These are phyloP conservation scores for Fonsecaea erecta DNA, from an alignment of 2,329 filamentous ascomycete genomes.

Conservation along the genomic window DNA sequence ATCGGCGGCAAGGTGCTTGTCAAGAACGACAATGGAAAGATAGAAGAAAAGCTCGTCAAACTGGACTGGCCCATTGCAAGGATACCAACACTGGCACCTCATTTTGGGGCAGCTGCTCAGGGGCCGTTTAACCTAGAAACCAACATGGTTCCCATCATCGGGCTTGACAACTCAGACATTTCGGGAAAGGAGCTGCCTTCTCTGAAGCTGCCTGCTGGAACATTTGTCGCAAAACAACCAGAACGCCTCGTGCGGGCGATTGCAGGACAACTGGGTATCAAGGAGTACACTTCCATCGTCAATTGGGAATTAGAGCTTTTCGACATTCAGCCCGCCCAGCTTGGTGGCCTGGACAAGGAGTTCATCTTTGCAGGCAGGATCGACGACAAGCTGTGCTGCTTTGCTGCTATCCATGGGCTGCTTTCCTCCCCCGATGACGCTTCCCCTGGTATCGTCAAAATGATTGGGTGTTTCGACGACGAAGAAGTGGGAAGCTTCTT, in stretches of 20 bases:
- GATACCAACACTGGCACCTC: constrained; percentile 88
- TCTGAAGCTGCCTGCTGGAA: constrained; percentile 54
- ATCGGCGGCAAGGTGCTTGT: constrained; percentile 89
- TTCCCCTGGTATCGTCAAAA: constrained; percentile 71
- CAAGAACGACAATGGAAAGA: constrained; percentile 71
- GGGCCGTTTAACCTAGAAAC: constrained; percentile 84
- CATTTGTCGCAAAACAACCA: constrained; percentile 83
- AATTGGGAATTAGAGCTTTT: constrained; percentile 98
- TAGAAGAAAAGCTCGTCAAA: constrained; percentile 81
- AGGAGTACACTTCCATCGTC: constrained; percentile 73
- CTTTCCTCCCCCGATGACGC: constrained; percentile 65
- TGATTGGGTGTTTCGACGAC: constrained; percentile 94
- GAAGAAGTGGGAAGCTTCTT: constrained; percentile 93
- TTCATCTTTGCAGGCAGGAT: constrained; percentile 95
- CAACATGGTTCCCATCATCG: constrained; percentile 91
- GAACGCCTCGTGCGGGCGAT: constrained; percentile 83
- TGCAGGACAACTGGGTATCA: constrained; percentile 74
- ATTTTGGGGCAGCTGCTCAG: constrained; percentile 76
- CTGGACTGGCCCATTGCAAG: constrained; percentile 92
- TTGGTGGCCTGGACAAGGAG: constrained; percentile 85
- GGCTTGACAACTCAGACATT: constrained; percentile 74
- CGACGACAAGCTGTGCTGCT: constrained; percentile 97
- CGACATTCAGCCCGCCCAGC: constrained; percentile 81
- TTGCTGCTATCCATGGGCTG: constrained; percentile 83
- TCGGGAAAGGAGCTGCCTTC: constrained; percentile 38